Evolutionary conservation across 1,284 basidiomycete genomes (phyloP), one percentile per base, ranked within the genome.

Genomic region (Microbotryum intermedium): DNA sequence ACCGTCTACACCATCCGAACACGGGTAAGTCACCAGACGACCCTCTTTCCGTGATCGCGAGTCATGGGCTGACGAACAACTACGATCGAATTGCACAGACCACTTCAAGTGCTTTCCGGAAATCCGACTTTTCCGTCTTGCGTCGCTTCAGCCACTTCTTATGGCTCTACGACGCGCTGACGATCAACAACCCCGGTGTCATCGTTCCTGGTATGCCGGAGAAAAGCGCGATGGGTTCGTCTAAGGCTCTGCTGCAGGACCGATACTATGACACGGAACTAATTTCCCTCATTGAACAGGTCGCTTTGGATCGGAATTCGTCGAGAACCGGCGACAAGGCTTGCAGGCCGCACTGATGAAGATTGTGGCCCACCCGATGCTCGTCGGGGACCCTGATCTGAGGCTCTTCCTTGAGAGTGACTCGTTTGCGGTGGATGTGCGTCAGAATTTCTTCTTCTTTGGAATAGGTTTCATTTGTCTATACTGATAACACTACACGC

Each of bases 131-230:
- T 73, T 91, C 91, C 5, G 92, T 95, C 43, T 83, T 99, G 8
- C 83, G 94, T 21, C 85, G 94, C 25, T 99, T 95, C 76, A 90
- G 88, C 23, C 95, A 99, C 75, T 99, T 98, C 72, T 80, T 97
- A 23, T 98, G 95, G 94, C 77, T 99, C 1, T 95, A 90, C 73
- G 92, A 94, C 70, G 85, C 86, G 0, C 80, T 99, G 1, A 87
- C 86, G 0, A 74, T 79, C 70, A 97, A 97, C 77, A 97, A 98
- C 72, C 93, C 95, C 1, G 95, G 94, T 4, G 91, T 97, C 6
- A 88, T 98, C 52, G 90, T 99, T 0, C 95, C 94, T 5, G 93
- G 94, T 0, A 88, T 90, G 1, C 94, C 94, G 0, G 94, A 94
- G 75, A 99, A 99, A 79, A 91, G 88, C 66, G 79, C 89, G 0